Base-by-base conservation (phyloP, 108 stramenopile genomes). In the Cyclotella distinguenda region DNA sequence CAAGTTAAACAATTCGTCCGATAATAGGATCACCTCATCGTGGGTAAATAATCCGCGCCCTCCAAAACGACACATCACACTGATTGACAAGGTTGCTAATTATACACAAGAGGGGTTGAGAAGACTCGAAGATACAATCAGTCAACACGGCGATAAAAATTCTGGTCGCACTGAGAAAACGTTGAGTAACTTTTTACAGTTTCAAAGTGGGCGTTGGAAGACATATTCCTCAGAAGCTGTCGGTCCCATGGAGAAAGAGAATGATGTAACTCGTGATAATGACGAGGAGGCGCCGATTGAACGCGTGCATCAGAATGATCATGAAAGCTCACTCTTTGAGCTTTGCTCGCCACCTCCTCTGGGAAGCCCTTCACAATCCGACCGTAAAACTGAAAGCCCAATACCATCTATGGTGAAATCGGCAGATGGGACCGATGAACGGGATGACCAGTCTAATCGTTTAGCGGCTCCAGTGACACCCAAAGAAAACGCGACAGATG, bases 41-140 rank as follows among this genome's bases (percentile, higher is more conserved):
- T 65, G 68, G 72, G 63, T 77, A 11, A 60, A 45, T 28, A 66
- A 68, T 36, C 59, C 70, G 43, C 86, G 91, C 11, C 73, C 82
- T 57, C 87, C 92, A 6, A 83, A 84, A 50, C 82, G 92, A 21
- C 80, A 86, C 49, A 79, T 74, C 21, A 79, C 87, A 6, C 52
- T 89, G 18, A 78, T 90, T 32, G 79, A 89, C 47, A 84, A 86
- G 59, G 57, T 94, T n/a, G 76, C 83, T 3, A 80, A 45, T 27
- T 79, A 64, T 36, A 82, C 79, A 22, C 69, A 70, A 59, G 71
- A 72, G 68, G 80, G 78, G 19, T 53, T 73, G 33, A 84, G 53
- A 51, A 81, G 54, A 59, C 77, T 82, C n/a, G 57, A 77, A 27
- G 78, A 77, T 59, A 56, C 62, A 48, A 32, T 75, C 9, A 75